Conservation (phyloP, 768 basidiomycete genomes). For the Dictyophora rubrovolvata region DNA sequence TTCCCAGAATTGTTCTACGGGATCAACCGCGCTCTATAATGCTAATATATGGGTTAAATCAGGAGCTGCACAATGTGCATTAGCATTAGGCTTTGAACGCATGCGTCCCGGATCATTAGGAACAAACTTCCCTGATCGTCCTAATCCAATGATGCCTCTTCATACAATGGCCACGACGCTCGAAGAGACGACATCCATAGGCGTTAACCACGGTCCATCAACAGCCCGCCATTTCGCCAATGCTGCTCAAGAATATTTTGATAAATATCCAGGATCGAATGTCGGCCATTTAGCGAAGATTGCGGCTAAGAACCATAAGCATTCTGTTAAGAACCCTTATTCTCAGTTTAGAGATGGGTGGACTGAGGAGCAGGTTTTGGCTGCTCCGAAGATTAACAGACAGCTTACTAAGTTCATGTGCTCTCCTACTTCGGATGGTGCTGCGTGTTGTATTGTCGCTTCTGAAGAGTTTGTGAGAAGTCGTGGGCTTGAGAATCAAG, state of each 20-base stretch:
- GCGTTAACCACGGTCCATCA: slow-evolving; percentile 56
- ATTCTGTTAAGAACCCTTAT: slow-evolving; percentile 76
- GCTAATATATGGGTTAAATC: slow-evolving; percentile 63
- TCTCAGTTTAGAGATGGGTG: slow-evolving; percentile 77
- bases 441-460: slow-evolving; percentile 66
- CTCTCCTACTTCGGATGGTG: slow-evolving; percentile 62
- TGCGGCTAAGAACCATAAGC: slow-evolving; percentile 76
- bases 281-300: slow-evolving; percentile 67
- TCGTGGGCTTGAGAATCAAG: slow-evolving; percentile 72
- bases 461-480: slow-evolving; percentile 69
- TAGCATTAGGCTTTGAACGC: slow-evolving; percentile 82
- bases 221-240: slow-evolving; percentile 71
- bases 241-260: slow-evolving; percentile 66
- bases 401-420: slow-evolving; percentile 80
- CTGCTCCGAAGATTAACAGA: slow-evolving; percentile 57
- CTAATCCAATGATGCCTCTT: slow-evolving; percentile 39
- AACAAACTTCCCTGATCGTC: slow-evolving; percentile 47
- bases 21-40: slow-evolving; percentile 66
- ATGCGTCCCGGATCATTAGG: slow-evolving; percentile 70
- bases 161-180: slow-evolving; percentile 33
- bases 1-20: slow-evolving; percentile 63
- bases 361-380: slow-evolving; percentile 59
- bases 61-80: slow-evolving; percentile 59
- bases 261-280: slow-evolving; percentile 52
- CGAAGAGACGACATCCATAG: slow-evolving; percentile 34